Base-by-base conservation (phyloP, 2,329 filamentous ascomycete species). In the Colletotrichum gloeosporioides region DNA sequence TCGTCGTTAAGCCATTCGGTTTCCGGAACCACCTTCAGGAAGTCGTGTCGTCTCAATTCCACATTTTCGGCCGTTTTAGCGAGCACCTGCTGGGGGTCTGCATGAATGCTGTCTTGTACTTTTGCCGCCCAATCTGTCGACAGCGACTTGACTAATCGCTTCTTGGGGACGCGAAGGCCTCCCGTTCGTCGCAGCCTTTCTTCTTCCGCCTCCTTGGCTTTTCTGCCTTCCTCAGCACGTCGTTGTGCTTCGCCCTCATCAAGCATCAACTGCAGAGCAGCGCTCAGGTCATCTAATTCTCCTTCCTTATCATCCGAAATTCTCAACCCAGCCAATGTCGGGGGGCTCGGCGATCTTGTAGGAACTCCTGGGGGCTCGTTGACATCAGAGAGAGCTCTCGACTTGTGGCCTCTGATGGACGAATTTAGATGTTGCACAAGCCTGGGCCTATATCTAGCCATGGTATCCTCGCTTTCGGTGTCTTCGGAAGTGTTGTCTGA, bases 1-100 rank as follows among this genome's bases (percentile, higher is more conserved):
- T 95, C 93, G 82, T 96, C 95, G 78, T 96, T 96, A 8, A 96
- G 88, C 94, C 94, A 96, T 32, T 87, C 87, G 1, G 84, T 87
- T 10, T 86, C 82, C 22, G 87, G 86, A 18, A 93, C 87, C 9
- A 96, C 84, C 63, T 89, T 93, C n/a, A 85, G 86, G 79, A 95
- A 93, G 80, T 95, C 93, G 69, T 91, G 90, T 3, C 86, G 82
- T 2, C 81, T 86, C 27, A 80, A 73, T 4, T 76, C 64, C 3
- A 76, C 74, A 13, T 75, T 73, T 8, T 78, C 73, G 22, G 69
- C 73, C 7, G 77, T 78, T 22, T 31, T 39, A 13, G 76, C n/a
- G 25, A 78, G 71, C 10, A 57, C 63, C 67, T 66, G 55, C 13
- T 55, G 53, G 13, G 70, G 55, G 16, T 61, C 29, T 57, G 64